Percentiles rank a stretch among this genome's conserved stretches.
These are phyloP conservation scores for Begonia loranthoides DNA, from an alignment of 306 rosid genomes.

Conservation along the genomic window DNA sequence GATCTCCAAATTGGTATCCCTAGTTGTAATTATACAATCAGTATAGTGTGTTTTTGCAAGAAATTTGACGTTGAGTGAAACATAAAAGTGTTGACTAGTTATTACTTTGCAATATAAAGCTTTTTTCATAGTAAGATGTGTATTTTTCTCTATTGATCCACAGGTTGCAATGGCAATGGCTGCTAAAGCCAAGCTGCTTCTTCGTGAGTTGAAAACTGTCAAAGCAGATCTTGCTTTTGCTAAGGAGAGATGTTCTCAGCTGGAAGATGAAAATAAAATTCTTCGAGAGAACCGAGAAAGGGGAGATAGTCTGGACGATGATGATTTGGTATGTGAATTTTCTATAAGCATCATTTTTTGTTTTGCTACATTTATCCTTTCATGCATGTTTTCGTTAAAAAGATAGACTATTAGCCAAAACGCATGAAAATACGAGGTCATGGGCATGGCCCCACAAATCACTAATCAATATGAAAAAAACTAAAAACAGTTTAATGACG, in stretches of 20 bases:
- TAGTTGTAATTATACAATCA: too few relatives aligned
- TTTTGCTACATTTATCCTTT: not conserved
- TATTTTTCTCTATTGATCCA: slow-evolving; percentile 6
- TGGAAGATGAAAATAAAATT: slow-evolving; percentile 86
- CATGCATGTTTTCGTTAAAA: not conserved
- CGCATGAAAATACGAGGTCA: too few relatives aligned
- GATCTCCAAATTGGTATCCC: too few relatives aligned
- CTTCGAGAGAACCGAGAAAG: slow-evolving; percentile 85
- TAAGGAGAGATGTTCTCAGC: slow-evolving; percentile 93
- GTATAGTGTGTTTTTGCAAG: too few relatives aligned
- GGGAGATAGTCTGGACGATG: slow-evolving; percentile 79
- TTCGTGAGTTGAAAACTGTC: slow-evolving; percentile 94
- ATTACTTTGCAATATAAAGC: too few relatives aligned
- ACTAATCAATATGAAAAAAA: too few relatives aligned
- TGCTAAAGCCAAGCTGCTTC: slow-evolving; percentile 93
- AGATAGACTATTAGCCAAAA: too few relatives aligned
- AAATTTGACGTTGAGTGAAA: too few relatives aligned
- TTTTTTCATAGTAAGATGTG: too few relatives aligned
- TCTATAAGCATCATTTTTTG: slow-evolving; percentile 1
- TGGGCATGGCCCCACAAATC: too few relatives aligned
- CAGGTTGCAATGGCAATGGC: slow-evolving; percentile 99
- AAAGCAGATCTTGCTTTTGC: slow-evolving; percentile 98
- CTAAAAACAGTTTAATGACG: too few relatives aligned
- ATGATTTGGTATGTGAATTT: slow-evolving; percentile 57
- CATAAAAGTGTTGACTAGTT: too few relatives aligned